These are phyloP conservation scores for Ophiostoma quercus DNA, from an alignment of 2,329 filamentous ascomycete species.

Conservation along the genomic window DNA sequence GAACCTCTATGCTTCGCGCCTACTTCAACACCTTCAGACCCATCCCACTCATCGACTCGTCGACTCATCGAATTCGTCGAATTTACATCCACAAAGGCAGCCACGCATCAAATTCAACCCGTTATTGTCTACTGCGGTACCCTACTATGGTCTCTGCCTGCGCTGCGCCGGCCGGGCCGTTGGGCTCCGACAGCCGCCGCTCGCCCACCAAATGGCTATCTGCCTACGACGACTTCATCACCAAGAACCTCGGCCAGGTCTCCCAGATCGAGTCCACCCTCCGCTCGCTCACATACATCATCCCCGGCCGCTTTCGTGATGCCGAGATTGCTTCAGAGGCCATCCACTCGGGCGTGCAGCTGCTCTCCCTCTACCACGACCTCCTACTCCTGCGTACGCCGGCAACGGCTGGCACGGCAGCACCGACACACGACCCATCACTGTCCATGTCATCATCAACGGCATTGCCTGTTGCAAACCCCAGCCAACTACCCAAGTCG, in stretches of 20 bases:
- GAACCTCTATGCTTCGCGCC: not conserved
- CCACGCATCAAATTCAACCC: not conserved
- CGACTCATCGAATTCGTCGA: not conserved
- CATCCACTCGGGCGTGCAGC: conserved; percentile 79
- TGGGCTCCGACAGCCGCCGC: conserved; percentile 5
- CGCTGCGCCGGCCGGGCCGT: not conserved
- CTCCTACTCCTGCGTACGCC: conserved; percentile 61
- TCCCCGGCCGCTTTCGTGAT: conserved; percentile 84
- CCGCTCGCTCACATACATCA: conserved; percentile 90
- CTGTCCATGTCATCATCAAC: not conserved
- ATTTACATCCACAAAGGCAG: not conserved
- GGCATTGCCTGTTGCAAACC: conserved; percentile 23
- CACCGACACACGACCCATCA: not conserved
- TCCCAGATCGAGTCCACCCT: conserved; percentile 92
- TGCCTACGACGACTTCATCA: conserved; percentile 84
- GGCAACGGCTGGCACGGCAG: not conserved
- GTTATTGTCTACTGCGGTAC: not conserved
- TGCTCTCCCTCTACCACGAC: conserved; percentile 91
- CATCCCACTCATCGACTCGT: not conserved
- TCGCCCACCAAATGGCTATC: conserved; percentile 61
- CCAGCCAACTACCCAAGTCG: conserved; percentile 39
- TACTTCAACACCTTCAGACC: too few species aligned
- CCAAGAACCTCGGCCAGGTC: conserved; percentile 88
- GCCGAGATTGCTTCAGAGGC: conserved; percentile 94
- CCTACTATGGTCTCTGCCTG: conserved; percentile 14